Evolutionary conservation across 306 rosid genomes (phyloP).

Genomic region (Styphnolobium japonicum): DNA sequence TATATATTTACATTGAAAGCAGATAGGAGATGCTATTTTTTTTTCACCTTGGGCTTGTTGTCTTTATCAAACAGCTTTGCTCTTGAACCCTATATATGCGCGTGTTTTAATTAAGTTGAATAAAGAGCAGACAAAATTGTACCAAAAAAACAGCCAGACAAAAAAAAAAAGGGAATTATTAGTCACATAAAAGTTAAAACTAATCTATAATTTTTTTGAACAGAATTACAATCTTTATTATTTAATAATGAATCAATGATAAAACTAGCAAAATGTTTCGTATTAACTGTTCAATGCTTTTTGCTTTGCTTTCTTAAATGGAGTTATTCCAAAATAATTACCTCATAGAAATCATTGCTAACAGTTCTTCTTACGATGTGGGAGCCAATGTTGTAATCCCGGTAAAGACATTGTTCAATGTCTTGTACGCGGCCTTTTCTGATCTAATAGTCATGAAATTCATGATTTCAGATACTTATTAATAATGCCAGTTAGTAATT

Average conservation of each 20-base stretch:
- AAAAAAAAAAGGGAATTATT: too few species aligned
- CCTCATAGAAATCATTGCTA: conserved; percentile 23
- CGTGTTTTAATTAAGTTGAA: not conserved
- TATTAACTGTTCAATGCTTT: too few species aligned
- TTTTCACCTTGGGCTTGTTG: conserved; percentile 33
- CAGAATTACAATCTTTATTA: too few species aligned
- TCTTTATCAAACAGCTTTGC: conserved; percentile 30
- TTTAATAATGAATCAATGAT: too few species aligned
- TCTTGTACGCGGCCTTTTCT: not conserved
- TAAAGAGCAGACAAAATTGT: too few species aligned
- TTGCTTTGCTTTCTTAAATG: not conserved
- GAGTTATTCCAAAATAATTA: not conserved
- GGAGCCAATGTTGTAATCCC: conserved; percentile 11
- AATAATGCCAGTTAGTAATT: not conserved
- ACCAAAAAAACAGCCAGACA: too few species aligned
- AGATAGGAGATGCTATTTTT: not conserved
- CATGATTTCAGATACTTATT: not conserved
- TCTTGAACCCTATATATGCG: conserved; percentile 15
- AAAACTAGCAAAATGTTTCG: too few species aligned
- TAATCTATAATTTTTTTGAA: too few species aligned
- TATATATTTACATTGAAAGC: not conserved
- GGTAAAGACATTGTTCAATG: conserved; percentile 17
- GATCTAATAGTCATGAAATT: not conserved
- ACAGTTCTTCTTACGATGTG: not conserved
- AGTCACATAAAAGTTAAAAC: too few species aligned